Evolutionary conservation across 441 rosid species (phyloP).

Genomic region (Mallotus japonicus): DNA sequence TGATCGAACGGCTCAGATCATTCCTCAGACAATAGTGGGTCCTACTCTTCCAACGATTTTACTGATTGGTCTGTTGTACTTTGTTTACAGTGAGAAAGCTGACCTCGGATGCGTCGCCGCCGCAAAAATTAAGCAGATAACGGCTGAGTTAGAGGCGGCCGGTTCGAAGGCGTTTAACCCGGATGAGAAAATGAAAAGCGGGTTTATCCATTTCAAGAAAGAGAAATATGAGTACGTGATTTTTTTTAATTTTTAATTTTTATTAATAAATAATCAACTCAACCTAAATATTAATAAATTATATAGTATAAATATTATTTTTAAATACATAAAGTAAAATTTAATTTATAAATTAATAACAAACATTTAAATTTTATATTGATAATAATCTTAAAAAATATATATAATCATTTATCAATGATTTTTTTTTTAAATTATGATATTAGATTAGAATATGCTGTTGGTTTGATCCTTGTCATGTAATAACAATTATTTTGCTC

Average conservation of each 20-base stretch:
- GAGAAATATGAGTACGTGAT: constrained; percentile 66
- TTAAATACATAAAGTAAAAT: too few relatives aligned
- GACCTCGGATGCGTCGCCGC: constrained; percentile 73
- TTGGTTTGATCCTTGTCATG: neutral
- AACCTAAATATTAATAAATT: too few relatives aligned
- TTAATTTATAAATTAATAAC: too few relatives aligned
- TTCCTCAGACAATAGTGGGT: neutral
- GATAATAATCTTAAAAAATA: too few relatives aligned
- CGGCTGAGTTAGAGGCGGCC: constrained; percentile 61
- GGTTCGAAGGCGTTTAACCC: constrained; percentile 45
- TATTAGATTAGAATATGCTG: constrained; percentile 16
- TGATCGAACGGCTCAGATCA: neutral
- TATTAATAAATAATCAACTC: too few relatives aligned
- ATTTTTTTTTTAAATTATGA: too few relatives aligned
- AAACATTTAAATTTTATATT: too few relatives aligned
- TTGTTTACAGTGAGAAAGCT: constrained; percentile 47
- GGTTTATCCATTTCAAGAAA: constrained; percentile 67
- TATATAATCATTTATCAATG: too few relatives aligned
- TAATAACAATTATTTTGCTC: neutral
- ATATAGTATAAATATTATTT: too few relatives aligned
- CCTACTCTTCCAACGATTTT: neutral
- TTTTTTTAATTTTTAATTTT: too few relatives aligned
- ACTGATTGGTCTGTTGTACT: neutral
- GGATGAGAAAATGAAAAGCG: constrained; percentile 51
- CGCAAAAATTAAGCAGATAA: constrained; percentile 68